Conservation (phyloP, 805 yeast species). For the Pichia nakasei region DNA sequence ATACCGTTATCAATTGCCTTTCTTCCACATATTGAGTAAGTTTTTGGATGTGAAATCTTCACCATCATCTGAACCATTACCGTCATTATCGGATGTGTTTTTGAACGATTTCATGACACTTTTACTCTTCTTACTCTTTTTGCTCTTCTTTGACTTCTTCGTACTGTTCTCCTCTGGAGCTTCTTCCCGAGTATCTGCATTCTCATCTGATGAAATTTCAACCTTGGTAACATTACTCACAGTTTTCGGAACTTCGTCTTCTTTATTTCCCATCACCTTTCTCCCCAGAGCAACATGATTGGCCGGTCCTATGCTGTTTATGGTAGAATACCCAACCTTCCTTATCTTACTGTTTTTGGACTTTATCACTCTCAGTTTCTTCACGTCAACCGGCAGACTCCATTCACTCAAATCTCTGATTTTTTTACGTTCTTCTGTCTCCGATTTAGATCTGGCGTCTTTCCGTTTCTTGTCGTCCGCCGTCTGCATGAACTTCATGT, state of each 20-base stretch:
- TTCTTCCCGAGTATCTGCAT: too few relatives aligned
- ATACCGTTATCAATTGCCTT: not conserved
- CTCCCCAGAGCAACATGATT: constrained; percentile 1
- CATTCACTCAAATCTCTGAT: constrained; percentile 46
- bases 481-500: constrained; percentile 68
- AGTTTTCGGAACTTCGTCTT: not conserved
- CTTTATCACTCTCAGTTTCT: constrained; percentile 16
- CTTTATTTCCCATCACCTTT: not conserved
- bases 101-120: constrained; percentile 4
- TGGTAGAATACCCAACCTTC: constrained; percentile 24
- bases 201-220: not conserved
- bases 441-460: constrained; percentile 24
- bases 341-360: constrained; percentile 12
- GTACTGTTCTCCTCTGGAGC: too few relatives aligned
- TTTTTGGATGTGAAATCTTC: constrained; percentile 7
- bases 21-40: constrained; percentile 10
- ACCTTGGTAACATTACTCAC: constrained; percentile 1
- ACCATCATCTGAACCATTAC: constrained; percentile 1
- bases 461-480: constrained; percentile 25
- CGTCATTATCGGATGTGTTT: constrained; percentile 1
- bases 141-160: constrained; percentile 1
- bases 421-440: constrained; percentile 26
- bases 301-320: constrained; percentile 8
- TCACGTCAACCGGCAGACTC: constrained; percentile 32
- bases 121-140: constrained; percentile 3